Conservation (phyloP, 139 green algal species). For the Desmodesmus armatus region DNA sequence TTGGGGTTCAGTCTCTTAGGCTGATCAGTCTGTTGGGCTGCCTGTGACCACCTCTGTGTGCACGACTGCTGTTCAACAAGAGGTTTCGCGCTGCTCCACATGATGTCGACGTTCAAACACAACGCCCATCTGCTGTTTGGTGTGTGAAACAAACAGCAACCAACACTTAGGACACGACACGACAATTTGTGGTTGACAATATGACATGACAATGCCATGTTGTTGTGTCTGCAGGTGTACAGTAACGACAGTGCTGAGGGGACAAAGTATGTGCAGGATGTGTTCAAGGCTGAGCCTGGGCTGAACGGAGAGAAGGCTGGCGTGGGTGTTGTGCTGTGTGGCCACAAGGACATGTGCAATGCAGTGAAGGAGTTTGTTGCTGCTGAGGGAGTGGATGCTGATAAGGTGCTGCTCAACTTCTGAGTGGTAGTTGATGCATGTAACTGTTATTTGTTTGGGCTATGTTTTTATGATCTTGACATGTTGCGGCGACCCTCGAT, state of each 20-base stretch:
- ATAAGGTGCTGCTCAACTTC: conserved; percentile 81
- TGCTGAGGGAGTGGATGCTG: conserved; percentile 65
- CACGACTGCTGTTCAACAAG: background rate
- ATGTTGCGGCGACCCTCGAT: too few species aligned
- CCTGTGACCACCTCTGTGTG: background rate
- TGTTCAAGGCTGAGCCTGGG: conserved; percentile 61
- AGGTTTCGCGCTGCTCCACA: too few species aligned
- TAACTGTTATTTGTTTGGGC: too few species aligned
- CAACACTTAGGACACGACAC: background rate
- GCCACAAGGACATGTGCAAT: conserved; percentile 91
- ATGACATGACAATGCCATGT: background rate
- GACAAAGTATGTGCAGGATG: conserved; percentile 73
- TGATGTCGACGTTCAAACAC: too few species aligned
- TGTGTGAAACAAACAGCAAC: too few species aligned
- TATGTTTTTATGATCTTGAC: too few species aligned
- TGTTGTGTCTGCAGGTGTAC: conserved; percentile 7
- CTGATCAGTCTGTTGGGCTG: background rate
- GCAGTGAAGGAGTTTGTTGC: conserved; percentile 72
- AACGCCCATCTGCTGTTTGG: too few species aligned
- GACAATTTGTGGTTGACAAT: background rate
- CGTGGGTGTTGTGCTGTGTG: conserved; percentile 83
- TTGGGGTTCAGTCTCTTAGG: too few species aligned
- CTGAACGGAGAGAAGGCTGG: conserved; percentile 6
- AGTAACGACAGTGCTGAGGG: background rate
- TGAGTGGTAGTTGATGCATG: too few species aligned